These are phyloP conservation scores for Iris macrosiphon DNA, from an alignment of 106 monocot genomes.

Conservation along the genomic window DNA sequence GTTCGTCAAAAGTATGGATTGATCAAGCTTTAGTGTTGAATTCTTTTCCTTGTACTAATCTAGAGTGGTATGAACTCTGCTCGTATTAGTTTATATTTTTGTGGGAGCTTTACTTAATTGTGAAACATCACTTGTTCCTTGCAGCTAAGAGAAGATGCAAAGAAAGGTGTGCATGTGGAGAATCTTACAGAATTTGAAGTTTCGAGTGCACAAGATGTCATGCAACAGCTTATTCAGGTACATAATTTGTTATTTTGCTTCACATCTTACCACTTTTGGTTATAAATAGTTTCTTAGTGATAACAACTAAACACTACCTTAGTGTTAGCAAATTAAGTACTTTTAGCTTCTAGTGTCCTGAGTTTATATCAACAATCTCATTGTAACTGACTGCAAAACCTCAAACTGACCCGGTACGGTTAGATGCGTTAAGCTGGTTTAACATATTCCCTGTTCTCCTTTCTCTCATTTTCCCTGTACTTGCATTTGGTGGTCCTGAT, in stretches of 20 bases:
- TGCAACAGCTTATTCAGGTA: conserved; percentile 89
- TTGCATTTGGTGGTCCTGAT: background rate
- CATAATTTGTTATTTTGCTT: background rate
- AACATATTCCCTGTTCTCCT: background rate
- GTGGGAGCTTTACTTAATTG: too few species aligned
- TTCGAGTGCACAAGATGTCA: conserved; percentile 82
- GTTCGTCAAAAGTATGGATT: too few species aligned
- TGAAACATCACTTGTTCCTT: conserved; percentile 3
- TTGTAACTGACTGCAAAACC: conserved; percentile 1
- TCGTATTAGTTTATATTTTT: too few species aligned
- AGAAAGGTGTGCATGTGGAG: conserved; percentile 90
- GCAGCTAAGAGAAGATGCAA: conserved; percentile 90
- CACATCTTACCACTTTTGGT: background rate
- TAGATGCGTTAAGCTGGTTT: background rate
- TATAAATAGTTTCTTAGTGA: background rate
- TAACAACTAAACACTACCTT: background rate
- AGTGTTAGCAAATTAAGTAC: background rate
- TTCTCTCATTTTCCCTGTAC: background rate
- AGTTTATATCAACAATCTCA: background rate
- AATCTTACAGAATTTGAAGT: conserved; percentile 82
- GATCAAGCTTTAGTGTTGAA: too few species aligned
- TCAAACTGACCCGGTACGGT: background rate
- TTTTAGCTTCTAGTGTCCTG: background rate
- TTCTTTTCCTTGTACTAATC: too few species aligned
- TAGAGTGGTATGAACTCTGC: too few species aligned